Conservation (phyloP, 805 yeast genomes). For the Pichia thaimueangensis region DNA sequence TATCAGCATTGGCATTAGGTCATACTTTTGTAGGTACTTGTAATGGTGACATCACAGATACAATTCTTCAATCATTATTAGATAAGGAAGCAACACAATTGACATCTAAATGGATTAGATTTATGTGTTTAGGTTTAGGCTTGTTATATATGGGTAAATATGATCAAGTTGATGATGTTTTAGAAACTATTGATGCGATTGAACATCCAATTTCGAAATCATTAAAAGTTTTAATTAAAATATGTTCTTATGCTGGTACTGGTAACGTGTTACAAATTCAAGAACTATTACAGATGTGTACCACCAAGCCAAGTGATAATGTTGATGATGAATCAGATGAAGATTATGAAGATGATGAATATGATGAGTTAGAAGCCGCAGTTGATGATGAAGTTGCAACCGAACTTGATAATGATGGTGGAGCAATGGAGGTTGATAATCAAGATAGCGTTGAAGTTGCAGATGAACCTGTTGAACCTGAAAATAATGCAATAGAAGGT, state of each 20-base stretch:
- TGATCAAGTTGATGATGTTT: slow-evolving; percentile 88
- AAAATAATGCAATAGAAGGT: slow-evolving; percentile 34
- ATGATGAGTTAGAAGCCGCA: not conserved
- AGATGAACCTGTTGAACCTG: slow-evolving; percentile 38
- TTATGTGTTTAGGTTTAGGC: slow-evolving; percentile 89
- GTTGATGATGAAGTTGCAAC: slow-evolving; percentile 23
- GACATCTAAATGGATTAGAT: slow-evolving; percentile 79
- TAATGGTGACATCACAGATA: slow-evolving; percentile 89
- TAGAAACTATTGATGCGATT: slow-evolving; percentile 90
- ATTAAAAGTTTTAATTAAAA: slow-evolving; percentile 80
- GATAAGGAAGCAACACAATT: slow-evolving; percentile 78
- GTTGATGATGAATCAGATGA: slow-evolving; percentile 55
- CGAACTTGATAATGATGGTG: slow-evolving; percentile 19
- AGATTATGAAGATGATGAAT: slow-evolving; percentile 35
- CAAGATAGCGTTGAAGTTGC: slow-evolving; percentile 28
- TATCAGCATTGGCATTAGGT: slow-evolving; percentile 89
- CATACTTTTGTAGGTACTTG: slow-evolving; percentile 94
- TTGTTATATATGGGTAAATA: slow-evolving; percentile 88
- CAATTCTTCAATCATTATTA: slow-evolving; percentile 81
- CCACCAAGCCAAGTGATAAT: slow-evolving; percentile 57
- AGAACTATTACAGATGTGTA: slow-evolving; percentile 80
- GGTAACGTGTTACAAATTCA: slow-evolving; percentile 96
- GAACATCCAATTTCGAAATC: slow-evolving; percentile 91
- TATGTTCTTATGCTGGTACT: slow-evolving; percentile 95
- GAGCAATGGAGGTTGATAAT: slow-evolving; percentile 22